Evolutionary conservation across 495 filamentous ascomycete genomes (phyloP).

Genomic region (Massariosphaeria phaeospora): DNA sequence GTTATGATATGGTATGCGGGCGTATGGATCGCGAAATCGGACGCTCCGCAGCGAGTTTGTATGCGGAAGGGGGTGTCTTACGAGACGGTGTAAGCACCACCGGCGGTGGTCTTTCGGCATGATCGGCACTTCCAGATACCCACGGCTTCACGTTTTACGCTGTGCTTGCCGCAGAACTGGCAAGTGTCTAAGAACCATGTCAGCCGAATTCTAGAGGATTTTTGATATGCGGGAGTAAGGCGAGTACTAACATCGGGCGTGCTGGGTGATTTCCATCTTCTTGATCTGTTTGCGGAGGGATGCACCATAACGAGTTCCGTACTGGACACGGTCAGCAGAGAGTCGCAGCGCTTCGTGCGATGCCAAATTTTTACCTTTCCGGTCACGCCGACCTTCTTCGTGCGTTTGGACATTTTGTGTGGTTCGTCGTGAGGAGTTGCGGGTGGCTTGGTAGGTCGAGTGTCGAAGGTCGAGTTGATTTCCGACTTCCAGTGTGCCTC

Average conservation of each 20-base stretch:
- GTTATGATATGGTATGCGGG: too few relatives aligned
- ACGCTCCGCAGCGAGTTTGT: too few relatives aligned
- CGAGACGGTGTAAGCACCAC: constrained; percentile 95
- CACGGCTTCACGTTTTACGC: constrained; percentile 84
- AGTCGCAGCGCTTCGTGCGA: too few relatives aligned
- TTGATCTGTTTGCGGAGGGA: constrained; percentile 99
- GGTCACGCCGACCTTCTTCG: constrained; percentile 33
- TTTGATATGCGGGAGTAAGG: neutral
- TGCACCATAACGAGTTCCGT: constrained; percentile 75
- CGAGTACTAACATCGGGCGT: constrained; percentile 34
- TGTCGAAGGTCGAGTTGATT: neutral
- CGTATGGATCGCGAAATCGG: too few relatives aligned
- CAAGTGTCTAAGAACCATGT: too few relatives aligned
- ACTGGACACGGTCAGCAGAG: too few relatives aligned
- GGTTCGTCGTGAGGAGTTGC: constrained; percentile 9
- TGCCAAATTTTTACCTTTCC: too few relatives aligned
- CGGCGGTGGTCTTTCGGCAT: constrained; percentile 74
- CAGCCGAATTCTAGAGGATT: neutral
- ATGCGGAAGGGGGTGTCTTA: constrained; percentile 51
- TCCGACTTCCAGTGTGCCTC: too few relatives aligned
- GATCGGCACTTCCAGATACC: constrained; percentile 94
- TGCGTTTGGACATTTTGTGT: constrained; percentile 30
- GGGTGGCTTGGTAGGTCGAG: constrained; percentile 1
- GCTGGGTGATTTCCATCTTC: constrained; percentile 74
- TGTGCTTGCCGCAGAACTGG: constrained; percentile 52